A percentile compares a stretch with the other conserved stretches of the same genome.
Conservation (phyloP, 2,329 filamentous ascomycete genomes). For the Alternaria hordeiaustralica region DNA sequence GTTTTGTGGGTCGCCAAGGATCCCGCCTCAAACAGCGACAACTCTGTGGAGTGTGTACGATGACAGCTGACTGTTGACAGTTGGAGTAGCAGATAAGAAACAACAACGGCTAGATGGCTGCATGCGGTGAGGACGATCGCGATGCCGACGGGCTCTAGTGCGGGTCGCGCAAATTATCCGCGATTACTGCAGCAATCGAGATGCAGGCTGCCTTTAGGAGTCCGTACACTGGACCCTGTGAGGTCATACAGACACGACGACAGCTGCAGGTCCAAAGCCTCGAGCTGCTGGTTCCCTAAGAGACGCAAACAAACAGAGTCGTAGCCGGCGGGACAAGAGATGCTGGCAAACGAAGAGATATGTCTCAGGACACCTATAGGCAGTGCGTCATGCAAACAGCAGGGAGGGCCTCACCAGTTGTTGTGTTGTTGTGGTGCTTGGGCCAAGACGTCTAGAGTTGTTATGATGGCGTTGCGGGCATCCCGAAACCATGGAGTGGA, state of each 20-base stretch:
- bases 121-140: background rate
- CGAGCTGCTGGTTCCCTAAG: conserved; percentile 11
- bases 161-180: background rate
- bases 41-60: background rate
- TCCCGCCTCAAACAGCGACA: background rate
- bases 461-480: conserved; percentile 30
- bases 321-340: background rate
- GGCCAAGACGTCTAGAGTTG: conserved; percentile 30
- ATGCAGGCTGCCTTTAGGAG: conserved; percentile 1
- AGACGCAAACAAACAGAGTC: conserved; percentile 5
- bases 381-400: conserved; percentile 3
- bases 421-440: conserved; percentile 24
- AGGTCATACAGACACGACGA: conserved; percentile 24
- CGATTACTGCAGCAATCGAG: conserved; percentile 2
- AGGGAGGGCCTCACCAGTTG: conserved; percentile 15
- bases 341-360: conserved; percentile 1
- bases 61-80: background rate
- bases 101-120: background rate
- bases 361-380: conserved; percentile 8
- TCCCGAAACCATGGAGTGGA: conserved; percentile 30
- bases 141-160: conserved; percentile 3
- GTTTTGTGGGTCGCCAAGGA: conserved; percentile 4
- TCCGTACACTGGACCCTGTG: conserved; percentile 29
- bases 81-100: background rate
- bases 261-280: conserved; percentile 5